These are phyloP conservation scores for Asterophora parasitica DNA, from an alignment of 768 basidiomycete genomes.

Conservation along the genomic window DNA sequence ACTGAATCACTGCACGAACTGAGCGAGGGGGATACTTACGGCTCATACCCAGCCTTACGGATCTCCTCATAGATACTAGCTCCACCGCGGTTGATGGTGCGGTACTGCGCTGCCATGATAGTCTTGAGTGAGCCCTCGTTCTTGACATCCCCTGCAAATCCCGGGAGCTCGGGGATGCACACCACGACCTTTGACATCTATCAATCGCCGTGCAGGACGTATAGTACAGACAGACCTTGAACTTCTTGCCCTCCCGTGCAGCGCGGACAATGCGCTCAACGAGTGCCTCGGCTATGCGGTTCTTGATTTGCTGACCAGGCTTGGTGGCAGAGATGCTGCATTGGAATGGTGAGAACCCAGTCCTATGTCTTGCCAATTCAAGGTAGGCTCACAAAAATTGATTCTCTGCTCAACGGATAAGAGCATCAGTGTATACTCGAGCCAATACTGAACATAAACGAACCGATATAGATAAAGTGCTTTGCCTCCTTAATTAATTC, in stretches of 20 bases:
- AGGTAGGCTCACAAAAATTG: slow-evolving; percentile 76
- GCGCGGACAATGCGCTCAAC: slow-evolving; percentile 80
- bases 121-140: slow-evolving; percentile 57
- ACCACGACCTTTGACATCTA: slow-evolving; percentile 93
- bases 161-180: slow-evolving; percentile 87
- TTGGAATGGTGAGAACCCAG: slow-evolving; percentile 2
- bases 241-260: slow-evolving; percentile 61
- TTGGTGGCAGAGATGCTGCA: slow-evolving; percentile 76
- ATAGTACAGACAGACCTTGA: slow-evolving; percentile 75
- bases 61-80: slow-evolving; percentile 82
- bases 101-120: no score
- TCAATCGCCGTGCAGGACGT: no score
- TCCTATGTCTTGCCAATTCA: slow-evolving; percentile 1
- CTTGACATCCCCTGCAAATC: slow-evolving; percentile 81
- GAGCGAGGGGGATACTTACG: slow-evolving; percentile 54
- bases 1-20: background rate
- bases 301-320: no score
- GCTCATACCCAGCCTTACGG: slow-evolving; percentile 70
- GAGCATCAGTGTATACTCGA: slow-evolving; percentile 12
- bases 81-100: slow-evolving; percentile 88
- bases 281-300: slow-evolving; percentile 81
- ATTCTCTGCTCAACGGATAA: slow-evolving; percentile 47
- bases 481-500: slow-evolving; percentile 78
- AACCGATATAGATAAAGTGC: slow-evolving; percentile 91
- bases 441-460: slow-evolving; percentile 20